Evolutionary conservation across 2,329 filamentous ascomycete species (phyloP), one percentile per base, ranked within the genome.

Genomic region (Erysiphe pulchra): DNA sequence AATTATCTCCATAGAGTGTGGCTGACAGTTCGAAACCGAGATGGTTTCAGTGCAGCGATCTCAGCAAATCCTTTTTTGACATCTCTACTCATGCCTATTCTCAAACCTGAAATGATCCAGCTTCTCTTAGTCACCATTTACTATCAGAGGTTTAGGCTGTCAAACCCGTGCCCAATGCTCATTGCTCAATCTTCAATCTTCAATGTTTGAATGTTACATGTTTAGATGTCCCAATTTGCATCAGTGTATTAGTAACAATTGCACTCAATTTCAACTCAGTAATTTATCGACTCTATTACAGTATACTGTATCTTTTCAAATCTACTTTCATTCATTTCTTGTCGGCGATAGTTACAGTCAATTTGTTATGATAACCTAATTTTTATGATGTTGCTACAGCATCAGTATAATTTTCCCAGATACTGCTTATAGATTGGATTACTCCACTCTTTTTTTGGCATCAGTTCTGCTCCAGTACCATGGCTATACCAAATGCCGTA

Each of bases 401-500:
- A n/a, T 37, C 34, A 37, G 10, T 37, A n/a, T 17, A n/a, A 37
- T 28, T 5, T 6, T 37, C 11, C 34, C 13, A n/a, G 7, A 37
- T 16, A 37, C 14, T 16, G 17, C 34, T 17, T 37, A 17, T 37
- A 37, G 17, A 37, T 37, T 37, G 34, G 34, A 17, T n/a, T 37
- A n/a, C 13, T n/a, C 17, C 34, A 37, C 16, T 37, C 14, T 37
- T 37, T 37, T 37, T 10, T 14, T n/a, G 13, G 7, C 7, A 37
- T 7, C 16, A 37, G 34, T 37, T 37, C 17, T 37, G 34, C 10
- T 9, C 34, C 17, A 37, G 17, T 37, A 28, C 24, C 24, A 59
- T 59, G 57, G 52, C 53, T 18, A 52, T 57, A 43, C 49, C 57
- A 20, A 53, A 54, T 52, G 45, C 51, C 34, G 49, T 56, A 32